These are phyloP conservation scores for Pleurostoma richardsiae DNA, from an alignment of 2,329 filamentous ascomycete species.

Conservation along the genomic window DNA sequence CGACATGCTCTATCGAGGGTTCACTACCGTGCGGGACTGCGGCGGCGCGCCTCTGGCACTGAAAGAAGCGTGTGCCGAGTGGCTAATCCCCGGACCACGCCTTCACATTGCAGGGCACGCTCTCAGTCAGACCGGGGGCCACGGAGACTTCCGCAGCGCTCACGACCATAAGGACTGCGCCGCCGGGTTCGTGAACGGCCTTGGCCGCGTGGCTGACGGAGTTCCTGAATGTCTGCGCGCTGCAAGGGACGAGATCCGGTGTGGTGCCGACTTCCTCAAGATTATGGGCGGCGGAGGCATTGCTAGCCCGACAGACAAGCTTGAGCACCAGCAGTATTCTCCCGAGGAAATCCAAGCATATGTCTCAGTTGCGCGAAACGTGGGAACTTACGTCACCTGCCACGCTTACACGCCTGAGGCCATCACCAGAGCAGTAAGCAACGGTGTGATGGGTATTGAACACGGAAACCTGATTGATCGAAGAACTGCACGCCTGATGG, in stretches of 20 bases:
- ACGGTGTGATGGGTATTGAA: constrained; percentile 42
- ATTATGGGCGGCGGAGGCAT: constrained; percentile 47
- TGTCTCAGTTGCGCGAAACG: constrained; percentile 33
- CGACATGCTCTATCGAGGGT: constrained; percentile 41
- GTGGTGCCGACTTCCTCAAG: constrained; percentile 46
- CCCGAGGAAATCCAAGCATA: constrained; percentile 43
- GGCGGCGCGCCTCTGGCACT: constrained; percentile 40
- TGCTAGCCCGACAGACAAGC: constrained; percentile 36
- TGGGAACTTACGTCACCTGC: constrained; percentile 41
- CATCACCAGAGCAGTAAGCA: constrained; percentile 42
- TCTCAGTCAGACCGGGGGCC: constrained; percentile 43
- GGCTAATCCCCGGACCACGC: constrained; percentile 36
- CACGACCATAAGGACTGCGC: constrained; percentile 31
- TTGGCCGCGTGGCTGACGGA: constrained; percentile 39
- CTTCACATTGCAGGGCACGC: constrained; percentile 41
- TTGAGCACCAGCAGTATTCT: constrained; percentile 43
- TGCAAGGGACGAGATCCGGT: constrained; percentile 39
- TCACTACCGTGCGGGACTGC: constrained; percentile 44
- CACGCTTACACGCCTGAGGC: constrained; percentile 43
- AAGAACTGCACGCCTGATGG: constrained; percentile 37
- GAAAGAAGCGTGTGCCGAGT: constrained; percentile 39
- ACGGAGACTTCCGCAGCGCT: constrained; percentile 34
- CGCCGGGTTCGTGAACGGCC: constrained; percentile 26
- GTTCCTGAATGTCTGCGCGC: constrained; percentile 39
- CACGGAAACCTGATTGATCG: constrained; percentile 24